Base-by-base conservation (phyloP, 1,139 yeast genomes). In the Cylindricascospora bacillispora region DNA sequence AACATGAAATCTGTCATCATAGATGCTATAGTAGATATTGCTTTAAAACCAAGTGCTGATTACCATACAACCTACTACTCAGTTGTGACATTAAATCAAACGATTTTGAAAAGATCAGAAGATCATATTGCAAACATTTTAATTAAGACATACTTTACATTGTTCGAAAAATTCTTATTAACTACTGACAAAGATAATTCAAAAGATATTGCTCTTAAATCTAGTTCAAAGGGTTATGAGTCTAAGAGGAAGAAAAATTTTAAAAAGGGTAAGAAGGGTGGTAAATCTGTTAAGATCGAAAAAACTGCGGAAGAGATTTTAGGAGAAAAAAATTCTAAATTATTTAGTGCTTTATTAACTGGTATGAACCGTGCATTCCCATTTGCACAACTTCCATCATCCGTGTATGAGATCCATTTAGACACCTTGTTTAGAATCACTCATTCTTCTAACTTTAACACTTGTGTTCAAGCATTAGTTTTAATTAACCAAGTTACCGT, bases 351-450 rank as follows among this genome's bases (percentile, higher is more conserved):
- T 13, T 69, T 92, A 36, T 70, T 89, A 40, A 85, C 98, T 2
- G 99, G 99, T 41, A 70, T 89, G 38, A 92, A 92, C 55, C 79
- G 99, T 59, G 92, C 98, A 1, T 86, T 82, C 65, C 97, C 98
- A 34, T 89, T 82, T 52, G 76, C 95, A 2, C 67, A 72, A 37
- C 63, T 92, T 34, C 80, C 93, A 6, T 65, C 73, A 30, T 74
- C 73, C 13, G 69, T 73, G 6, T 86, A 82, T 54, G 73, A 75
- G 40, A 63, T 67, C 38, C 97, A 92, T 57, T 64, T 86, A 49
- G 77, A 83, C 47, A 79, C 93, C 1, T 62, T 89, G 35, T 92
- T 79, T 63, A 73, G 73, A 48, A 86, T 89, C 48, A 86, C 97
- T 3, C 97, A 89, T 54, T 79, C 95, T 14, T 73, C 93, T 17